A percentile compares a stretch with the other conserved stretches of the same genome.
Conservation (phyloP, 192 early-diverging fungal genomes). For the Umbelopsis ramanniana region DNA sequence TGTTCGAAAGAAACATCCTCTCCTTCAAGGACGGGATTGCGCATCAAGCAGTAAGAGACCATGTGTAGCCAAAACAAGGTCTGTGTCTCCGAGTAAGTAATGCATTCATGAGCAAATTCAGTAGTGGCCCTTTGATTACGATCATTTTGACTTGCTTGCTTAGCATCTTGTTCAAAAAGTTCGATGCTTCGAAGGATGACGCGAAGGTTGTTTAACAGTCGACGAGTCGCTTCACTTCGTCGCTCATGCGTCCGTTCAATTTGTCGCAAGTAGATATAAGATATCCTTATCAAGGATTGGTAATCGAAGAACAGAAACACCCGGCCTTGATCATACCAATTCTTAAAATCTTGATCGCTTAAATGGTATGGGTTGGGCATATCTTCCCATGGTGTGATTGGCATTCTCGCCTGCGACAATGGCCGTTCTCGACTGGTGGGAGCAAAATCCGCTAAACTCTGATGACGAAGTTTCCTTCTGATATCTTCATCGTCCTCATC, state of each 20-base stretch:
- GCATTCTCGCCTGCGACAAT: conserved; percentile 28
- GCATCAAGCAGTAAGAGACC: conserved; percentile 33
- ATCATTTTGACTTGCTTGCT: neutral
- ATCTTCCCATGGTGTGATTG: conserved; percentile 37
- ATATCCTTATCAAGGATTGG: conserved; percentile 28
- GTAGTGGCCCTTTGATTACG: neutral
- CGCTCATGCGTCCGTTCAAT: conserved; percentile 14
- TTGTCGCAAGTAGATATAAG: conserved; percentile 26
- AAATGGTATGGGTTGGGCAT: conserved; percentile 36
- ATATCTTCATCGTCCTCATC: conserved; percentile 9
- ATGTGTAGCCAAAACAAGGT: conserved; percentile 43
- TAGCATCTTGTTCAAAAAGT: conserved; percentile 27
- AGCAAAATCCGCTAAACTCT: conserved; percentile 12
- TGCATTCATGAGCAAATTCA: conserved; percentile 29
- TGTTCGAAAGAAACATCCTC: conserved; percentile 32
- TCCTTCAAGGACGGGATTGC: conserved; percentile 34
- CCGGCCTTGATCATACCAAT: conserved; percentile 25
- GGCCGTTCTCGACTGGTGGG: neutral
- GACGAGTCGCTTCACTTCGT: conserved; percentile 9
- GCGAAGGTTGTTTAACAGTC: conserved; percentile 22
- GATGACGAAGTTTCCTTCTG: neutral
- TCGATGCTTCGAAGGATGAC: conserved; percentile 24
- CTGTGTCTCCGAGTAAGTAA: conserved; percentile 42
- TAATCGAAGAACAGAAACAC: conserved; percentile 38
- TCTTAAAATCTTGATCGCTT: conserved; percentile 30